Conservation (phyloP, 257 asterid genomes). For the Solanum peruvianum region DNA sequence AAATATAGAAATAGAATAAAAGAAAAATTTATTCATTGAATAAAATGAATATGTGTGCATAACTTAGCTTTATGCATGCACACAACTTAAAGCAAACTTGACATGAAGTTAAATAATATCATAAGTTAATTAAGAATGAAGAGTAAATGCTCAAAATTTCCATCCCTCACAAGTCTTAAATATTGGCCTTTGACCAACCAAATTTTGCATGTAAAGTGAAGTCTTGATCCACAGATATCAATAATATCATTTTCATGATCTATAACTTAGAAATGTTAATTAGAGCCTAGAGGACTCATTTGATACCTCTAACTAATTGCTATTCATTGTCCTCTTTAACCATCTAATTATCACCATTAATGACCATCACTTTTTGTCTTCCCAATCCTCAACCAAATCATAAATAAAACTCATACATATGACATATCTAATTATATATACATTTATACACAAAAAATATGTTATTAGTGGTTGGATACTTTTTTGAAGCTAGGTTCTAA, state of each 20-base stretch:
- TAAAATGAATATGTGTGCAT: neutral
- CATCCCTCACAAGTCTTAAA: neutral
- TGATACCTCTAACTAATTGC: neutral
- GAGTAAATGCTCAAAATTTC: neutral
- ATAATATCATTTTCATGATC: neutral
- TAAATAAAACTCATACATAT: neutral
- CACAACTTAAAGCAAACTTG: neutral
- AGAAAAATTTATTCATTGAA: neutral
- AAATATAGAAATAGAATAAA: neutral
- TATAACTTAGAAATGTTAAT: neutral
- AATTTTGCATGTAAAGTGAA: too few relatives aligned
- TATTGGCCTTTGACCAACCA: too few relatives aligned
- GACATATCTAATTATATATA: neutral
- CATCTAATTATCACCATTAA: neutral
- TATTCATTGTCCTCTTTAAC: neutral
- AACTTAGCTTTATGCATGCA: neutral
- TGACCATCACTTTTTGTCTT: neutral
- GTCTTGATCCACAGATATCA: neutral
- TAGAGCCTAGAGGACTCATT: neutral
- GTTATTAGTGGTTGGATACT: neutral
- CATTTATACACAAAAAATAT: neutral
- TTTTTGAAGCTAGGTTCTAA: neutral
- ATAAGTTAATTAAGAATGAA: neutral
- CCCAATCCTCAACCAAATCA: neutral
- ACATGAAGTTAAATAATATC: neutral